Conservation (phyloP, 352 stramenopile genomes). For the Globisporangium parvum region DNA sequence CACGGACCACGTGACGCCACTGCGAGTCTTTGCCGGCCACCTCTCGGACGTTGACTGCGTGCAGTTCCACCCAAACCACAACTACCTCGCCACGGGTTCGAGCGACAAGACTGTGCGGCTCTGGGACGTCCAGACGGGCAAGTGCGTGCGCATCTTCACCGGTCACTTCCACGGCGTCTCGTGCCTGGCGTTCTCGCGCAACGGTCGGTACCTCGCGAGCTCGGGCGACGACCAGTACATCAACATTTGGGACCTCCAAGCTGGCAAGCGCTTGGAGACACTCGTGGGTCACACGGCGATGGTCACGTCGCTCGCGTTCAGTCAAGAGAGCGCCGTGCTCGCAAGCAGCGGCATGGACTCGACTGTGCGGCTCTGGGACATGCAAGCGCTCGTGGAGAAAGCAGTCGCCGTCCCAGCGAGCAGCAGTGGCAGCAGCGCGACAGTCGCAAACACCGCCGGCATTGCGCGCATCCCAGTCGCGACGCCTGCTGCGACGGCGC, state of each 20-base stretch:
- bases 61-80: constrained; percentile 94
- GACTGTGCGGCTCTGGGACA: constrained; percentile 81
- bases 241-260: constrained; percentile 93
- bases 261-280: constrained; percentile 80
- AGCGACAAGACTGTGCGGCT: constrained; percentile 93
- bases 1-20: constrained; percentile 86
- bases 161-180: constrained; percentile 88
- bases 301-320: constrained; percentile 75
- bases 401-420: background rate
- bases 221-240: constrained; percentile 87
- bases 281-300: constrained; percentile 70
- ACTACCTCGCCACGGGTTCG: constrained; percentile 92
- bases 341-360: constrained; percentile 71
- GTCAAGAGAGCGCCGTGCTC: constrained; percentile 69
- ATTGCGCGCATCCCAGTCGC: constrained; percentile 32
- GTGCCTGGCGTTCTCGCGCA: constrained; percentile 85
- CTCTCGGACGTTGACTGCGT: constrained; percentile 89
- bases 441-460: constrained; percentile 10
- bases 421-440: constrained; percentile 9
- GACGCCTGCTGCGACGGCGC: constrained; percentile 15
- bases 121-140: constrained; percentile 92
- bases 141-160: constrained; percentile 90
- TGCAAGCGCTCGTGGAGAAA: constrained; percentile 68
- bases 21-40: constrained; percentile 93
- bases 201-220: constrained; percentile 85